These are phyloP conservation scores for Trametes hirsuta DNA, from an alignment of 1,284 basidiomycete species.

Conservation along the genomic window DNA sequence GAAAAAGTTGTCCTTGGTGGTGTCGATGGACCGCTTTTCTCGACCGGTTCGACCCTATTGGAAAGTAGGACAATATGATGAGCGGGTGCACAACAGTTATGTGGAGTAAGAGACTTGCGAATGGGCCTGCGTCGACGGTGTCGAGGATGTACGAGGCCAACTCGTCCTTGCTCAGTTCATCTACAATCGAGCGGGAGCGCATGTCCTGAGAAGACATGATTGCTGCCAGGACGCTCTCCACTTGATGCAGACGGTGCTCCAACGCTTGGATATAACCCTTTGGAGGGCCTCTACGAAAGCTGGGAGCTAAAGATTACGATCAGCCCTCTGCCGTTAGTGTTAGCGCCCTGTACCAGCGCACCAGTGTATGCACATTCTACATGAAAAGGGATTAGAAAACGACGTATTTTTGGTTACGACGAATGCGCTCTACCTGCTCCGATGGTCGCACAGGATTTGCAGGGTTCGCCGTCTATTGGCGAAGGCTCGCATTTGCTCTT, in stretches of 20 bases:
- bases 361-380: slow-evolving; percentile 80
- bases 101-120: slow-evolving; percentile 48
- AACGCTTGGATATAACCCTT: slow-evolving; percentile 91
- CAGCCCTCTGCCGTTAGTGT: no score
- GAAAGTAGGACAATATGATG: neutral
- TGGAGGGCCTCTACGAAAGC: slow-evolving; percentile 81
- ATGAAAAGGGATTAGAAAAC: neutral
- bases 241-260: slow-evolving; percentile 86
- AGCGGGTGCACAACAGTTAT: neutral
- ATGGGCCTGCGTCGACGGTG: slow-evolving; percentile 76
- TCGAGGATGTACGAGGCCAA: slow-evolving; percentile 72
- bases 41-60: slow-evolving; percentile 69
- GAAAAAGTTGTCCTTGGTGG: slow-evolving; percentile 71
- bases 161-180: slow-evolving; percentile 70
- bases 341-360: slow-evolving; percentile 28
- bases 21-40: slow-evolving; percentile 47
- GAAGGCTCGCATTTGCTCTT: slow-evolving; percentile 84
- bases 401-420: neutral
- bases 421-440: slow-evolving; percentile 51
- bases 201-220: slow-evolving; percentile 64
- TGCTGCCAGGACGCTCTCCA: slow-evolving; percentile 84
- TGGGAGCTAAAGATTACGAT: slow-evolving; percentile 55
- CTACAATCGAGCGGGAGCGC: slow-evolving; percentile 67
- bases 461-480: slow-evolving; percentile 49
- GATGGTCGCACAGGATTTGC: slow-evolving; percentile 69